These are phyloP conservation scores for Talaromyces wortmannii DNA, from an alignment of 495 filamentous ascomycete genomes.

Conservation along the genomic window DNA sequence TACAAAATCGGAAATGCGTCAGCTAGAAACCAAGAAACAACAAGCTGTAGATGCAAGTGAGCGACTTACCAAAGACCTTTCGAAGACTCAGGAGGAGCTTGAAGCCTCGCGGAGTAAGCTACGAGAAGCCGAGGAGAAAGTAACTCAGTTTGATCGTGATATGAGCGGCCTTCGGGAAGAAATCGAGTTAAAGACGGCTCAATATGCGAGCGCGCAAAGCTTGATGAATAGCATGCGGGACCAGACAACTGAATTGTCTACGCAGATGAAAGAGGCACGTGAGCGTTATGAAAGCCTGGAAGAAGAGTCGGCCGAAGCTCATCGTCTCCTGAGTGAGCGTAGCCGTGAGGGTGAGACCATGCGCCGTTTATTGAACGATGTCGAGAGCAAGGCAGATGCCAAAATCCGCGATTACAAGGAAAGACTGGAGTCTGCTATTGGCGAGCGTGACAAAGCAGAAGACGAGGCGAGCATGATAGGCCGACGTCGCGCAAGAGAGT, in stretches of 20 bases:
- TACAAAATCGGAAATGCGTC: conserved; percentile 66
- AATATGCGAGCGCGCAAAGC: conserved; percentile 77
- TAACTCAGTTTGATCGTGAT: conserved; percentile 56
- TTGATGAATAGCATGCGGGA: conserved; percentile 88
- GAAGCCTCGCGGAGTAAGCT: conserved; percentile 54
- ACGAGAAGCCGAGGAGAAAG: conserved; percentile 65
- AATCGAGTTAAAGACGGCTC: conserved; percentile 73
- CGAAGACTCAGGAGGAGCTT: conserved; percentile 63
- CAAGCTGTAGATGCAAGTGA: conserved; percentile 68
- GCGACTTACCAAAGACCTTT: conserved; percentile 57
- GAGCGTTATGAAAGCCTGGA: conserved; percentile 81
- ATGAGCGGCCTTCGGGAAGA: conserved; percentile 68
- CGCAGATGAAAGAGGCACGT: conserved; percentile 87
- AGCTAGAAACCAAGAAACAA: conserved; percentile 68
- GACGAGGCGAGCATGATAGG: conserved; percentile 78
- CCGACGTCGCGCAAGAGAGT: conserved; percentile 68
- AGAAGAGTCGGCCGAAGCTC: conserved; percentile 85
- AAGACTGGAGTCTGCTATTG: conserved; percentile 77
- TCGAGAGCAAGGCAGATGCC: conserved; percentile 71
- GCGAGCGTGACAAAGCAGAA: conserved; percentile 88
- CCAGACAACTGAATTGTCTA: conserved; percentile 79
- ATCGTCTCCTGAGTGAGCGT: conserved; percentile 80
- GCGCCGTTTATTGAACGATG: conserved; percentile 80
- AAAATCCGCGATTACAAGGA: conserved; percentile 85
- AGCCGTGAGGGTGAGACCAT: conserved; percentile 96